Base-by-base conservation (phyloP, 345 rosid species). In the Hibiscus mutabilis region DNA sequence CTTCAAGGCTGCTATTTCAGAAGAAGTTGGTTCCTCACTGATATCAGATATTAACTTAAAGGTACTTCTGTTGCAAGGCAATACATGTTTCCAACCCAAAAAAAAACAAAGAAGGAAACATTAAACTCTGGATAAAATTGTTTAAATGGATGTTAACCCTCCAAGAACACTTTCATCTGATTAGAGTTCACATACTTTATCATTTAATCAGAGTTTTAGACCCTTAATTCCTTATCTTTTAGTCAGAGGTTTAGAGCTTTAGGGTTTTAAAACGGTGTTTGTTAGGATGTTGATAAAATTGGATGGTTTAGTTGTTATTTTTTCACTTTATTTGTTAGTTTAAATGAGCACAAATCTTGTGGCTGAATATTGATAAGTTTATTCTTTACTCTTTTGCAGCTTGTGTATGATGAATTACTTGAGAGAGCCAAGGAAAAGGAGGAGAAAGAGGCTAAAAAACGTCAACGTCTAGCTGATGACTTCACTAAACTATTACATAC, bases 351-450 rank as follows among this genome's bases (percentile, higher is more conserved):
- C 25, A 14, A 49, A n/a, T n/a, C 59, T 1, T 4, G 58, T 25
- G 57, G 31, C 11, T 47, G 40, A 25, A 66, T 47, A 47, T 47
- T 46, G 70, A 46, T 24, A 69, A 66, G 10, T 73, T 67, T 7
- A 62, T 57, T 74, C 11, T 31, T 37, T 60, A 24, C 55, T 83
- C 68, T 40, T 60, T 60, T 80, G 57, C 82, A 95, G 99, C 96
- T 92, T 79, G 79, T 95, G 67, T 95, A 79, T 52, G 91, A 90
- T 69, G 99, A 95, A 65, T 71, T 92, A 71, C 76, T 88, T 35
- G 97, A 91, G 79, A 87, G 97, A 80, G 86, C 84, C 35, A 92
- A 85, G 88, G 99, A 95, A 78, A 95, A 92, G 81, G 97, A 95
- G 77, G 98, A 87, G 80, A 95, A 90, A 83, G 99, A 92, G 81